phyloP scores from a whole-genome alignment of 176 grass and related monocot genomes.

The Olyra latifolia region DNA sequence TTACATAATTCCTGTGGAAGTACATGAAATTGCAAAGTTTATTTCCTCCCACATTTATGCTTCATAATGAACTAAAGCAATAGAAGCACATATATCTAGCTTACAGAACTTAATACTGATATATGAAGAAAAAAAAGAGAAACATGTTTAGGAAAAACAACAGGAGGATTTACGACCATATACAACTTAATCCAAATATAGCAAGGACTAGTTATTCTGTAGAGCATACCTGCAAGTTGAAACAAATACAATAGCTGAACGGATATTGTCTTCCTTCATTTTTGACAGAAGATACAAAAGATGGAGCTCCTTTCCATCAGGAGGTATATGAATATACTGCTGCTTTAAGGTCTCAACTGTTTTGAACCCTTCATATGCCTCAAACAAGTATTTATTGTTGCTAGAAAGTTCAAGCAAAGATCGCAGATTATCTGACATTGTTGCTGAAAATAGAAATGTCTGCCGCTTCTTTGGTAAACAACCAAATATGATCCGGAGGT shows the following conservation, averaged over 20 bases:
- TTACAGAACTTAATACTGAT: neutral
- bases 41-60: neutral
- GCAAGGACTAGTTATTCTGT: neutral
- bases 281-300: conserved; percentile 76
- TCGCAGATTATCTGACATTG: conserved; percentile 80
- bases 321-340: conserved; percentile 63
- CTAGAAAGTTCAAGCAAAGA: conserved; percentile 80
- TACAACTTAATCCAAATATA: neutral
- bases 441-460: conserved; percentile 95
- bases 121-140: neutral
- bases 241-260: conserved; percentile 81
- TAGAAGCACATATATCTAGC: neutral
- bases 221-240: conserved; percentile 74
- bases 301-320: conserved; percentile 77
- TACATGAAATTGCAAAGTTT: neutral
- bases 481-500: conserved; percentile 80
- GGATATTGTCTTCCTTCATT: conserved; percentile 57
- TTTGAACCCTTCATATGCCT: conserved; percentile 92
- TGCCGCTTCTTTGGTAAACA: conserved; percentile 76
- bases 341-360: conserved; percentile 85
- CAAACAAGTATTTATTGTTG: conserved; percentile 80
- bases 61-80: conserved; percentile 6
- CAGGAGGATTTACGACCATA: neutral
- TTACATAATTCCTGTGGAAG: neutral
- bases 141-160: neutral